Base-by-base conservation (phyloP, 2,329 filamentous ascomycete species). In the Aspergillus ibericus region DNA sequence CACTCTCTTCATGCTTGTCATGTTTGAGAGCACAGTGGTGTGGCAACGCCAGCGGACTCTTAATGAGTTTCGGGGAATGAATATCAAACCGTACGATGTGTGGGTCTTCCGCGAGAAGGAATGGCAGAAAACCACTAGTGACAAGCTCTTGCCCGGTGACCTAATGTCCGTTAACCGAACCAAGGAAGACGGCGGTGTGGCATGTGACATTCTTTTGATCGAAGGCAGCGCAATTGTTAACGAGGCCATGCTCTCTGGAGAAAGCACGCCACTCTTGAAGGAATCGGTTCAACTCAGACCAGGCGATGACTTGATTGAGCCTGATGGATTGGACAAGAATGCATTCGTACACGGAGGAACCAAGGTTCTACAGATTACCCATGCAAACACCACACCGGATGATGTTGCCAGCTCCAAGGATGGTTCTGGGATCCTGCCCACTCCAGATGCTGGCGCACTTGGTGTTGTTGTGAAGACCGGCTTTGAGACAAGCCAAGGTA, bases 171-270 rank as follows among this genome's bases (percentile, higher is more conserved):
- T 96, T 25, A 89, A 88, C 60, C 88, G 95, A 57, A 97, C 93
- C 56, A 98, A 96, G 81, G 96, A 99, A 74, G 95, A 99, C 69
- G 90, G 93, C 61, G 95, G 95, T 58, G 93, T 99, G 56, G 93
- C 95, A 34, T 99, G 95, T 75, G 95, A 99, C 74, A 96, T 99
- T 89, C 81, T 99, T 53, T 78, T 99, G 48, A 88, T 99, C 29
- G 93, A 98, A 75, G 96, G 95, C 29, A 93, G 92, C 55, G 93
- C 91, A 8, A 99, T 99, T 73, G 95, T 99, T 69, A 99, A 99
- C 78, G 95, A 99, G 78, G 96, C 96, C 62, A 99, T 99, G 95
- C 84, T 99, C 68, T 99, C 95, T 3, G 95, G 95, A 63, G 95
- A 99, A 79, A 98, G 93, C 75, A 99, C 96, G 0, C 95, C 95